Conservation (phyloP, 805 yeast genomes). For the Saccharomycopsis babjevae region DNA sequence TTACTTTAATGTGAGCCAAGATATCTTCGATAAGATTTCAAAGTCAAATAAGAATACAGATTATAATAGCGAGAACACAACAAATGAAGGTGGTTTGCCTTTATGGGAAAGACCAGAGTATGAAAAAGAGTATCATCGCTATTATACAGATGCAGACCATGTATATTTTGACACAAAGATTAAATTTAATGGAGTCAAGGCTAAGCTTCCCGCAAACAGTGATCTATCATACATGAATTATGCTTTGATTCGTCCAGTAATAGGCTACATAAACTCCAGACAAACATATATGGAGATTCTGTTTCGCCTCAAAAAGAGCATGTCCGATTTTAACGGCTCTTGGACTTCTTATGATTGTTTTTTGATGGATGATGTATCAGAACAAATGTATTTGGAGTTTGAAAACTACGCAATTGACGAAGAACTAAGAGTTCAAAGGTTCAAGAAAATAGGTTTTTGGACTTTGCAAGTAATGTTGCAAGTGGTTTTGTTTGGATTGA, state of each 20-base stretch:
- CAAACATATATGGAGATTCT: slow-evolving; percentile 83
- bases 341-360: slow-evolving; percentile 93
- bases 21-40: slow-evolving; percentile 25
- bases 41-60: slow-evolving; percentile 18
- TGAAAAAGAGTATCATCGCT: slow-evolving; percentile 18
- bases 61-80: slow-evolving; percentile 5
- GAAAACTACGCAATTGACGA: slow-evolving; percentile 85
- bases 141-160: slow-evolving; percentile 32
- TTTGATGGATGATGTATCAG: slow-evolving; percentile 83
- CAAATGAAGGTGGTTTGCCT: slow-evolving; percentile 19
- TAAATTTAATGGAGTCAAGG: slow-evolving; percentile 75
- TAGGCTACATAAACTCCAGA: slow-evolving; percentile 85
- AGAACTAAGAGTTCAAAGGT: slow-evolving; percentile 56
- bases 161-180: slow-evolving; percentile 74
- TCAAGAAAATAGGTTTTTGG: slow-evolving; percentile 89
- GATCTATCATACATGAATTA: slow-evolving; percentile 86
- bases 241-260: slow-evolving; percentile 89
- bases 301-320: slow-evolving; percentile 68
- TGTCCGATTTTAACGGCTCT: slow-evolving; percentile 84
- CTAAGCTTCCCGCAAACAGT: slow-evolving; percentile 79
- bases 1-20: slow-evolving; percentile 24
- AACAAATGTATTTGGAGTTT: slow-evolving; percentile 84
- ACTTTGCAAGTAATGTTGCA: slow-evolving; percentile 77
- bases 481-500: slow-evolving; percentile 57
- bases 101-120: slow-evolving; percentile 18